phyloP scores from a whole-genome alignment of 1,284 basidiomycete genomes.

The Trichosporon coremiiforme region DNA sequence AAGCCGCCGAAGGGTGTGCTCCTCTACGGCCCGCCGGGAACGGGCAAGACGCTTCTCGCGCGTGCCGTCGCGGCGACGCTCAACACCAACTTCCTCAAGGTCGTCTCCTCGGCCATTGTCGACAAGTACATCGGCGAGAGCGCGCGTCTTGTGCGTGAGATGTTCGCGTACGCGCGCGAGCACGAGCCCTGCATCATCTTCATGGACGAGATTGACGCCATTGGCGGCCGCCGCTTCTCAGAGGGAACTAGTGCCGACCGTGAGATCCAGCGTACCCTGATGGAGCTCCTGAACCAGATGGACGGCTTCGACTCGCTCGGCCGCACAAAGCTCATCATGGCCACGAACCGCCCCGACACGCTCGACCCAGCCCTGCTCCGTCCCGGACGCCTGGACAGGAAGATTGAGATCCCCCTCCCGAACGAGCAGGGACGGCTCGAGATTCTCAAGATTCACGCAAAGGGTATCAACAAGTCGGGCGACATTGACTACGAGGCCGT shows the following conservation, averaged over 20 bases:
- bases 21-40: constrained; percentile 94
- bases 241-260: constrained; percentile 98
- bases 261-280: constrained; percentile 97
- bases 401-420: constrained; percentile 97
- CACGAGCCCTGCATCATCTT: constrained; percentile 85
- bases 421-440: constrained; percentile 93
- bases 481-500: constrained; percentile 97
- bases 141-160: constrained; percentile 90
- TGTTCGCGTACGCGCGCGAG: constrained; percentile 97
- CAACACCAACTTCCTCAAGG: constrained; percentile 96
- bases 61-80: constrained; percentile 95
- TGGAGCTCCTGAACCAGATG: constrained; percentile 99
- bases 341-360: constrained; percentile 94
- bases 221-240: constrained; percentile 93
- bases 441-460: constrained; percentile 96
- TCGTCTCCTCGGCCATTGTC: constrained; percentile 98
- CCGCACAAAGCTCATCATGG: constrained; percentile 97
- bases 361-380: constrained; percentile 95
- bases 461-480: constrained; percentile 89
- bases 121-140: constrained; percentile 99
- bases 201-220: constrained; percentile 90
- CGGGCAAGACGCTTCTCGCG: constrained; percentile 94
- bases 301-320: constrained; percentile 98
- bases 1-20: constrained; percentile 95
- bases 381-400: constrained; percentile 93